Base-by-base conservation (phyloP, 108 stramenopile genomes). In the Skeletonema tropicum region DNA sequence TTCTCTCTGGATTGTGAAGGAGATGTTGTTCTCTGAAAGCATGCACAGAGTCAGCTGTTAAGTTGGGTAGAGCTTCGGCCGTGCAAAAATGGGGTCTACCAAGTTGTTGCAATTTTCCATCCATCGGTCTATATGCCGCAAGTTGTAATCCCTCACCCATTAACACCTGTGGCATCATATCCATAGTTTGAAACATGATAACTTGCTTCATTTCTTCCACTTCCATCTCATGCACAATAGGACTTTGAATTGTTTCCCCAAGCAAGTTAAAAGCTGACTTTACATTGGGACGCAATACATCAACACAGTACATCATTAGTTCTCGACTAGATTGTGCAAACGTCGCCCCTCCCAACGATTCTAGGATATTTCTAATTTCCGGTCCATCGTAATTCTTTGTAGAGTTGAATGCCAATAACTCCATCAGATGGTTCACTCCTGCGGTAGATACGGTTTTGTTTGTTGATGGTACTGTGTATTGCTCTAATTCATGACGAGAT, bases 251-350 rank as follows among this genome's bases (percentile, higher is more conserved):
- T 13, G 88, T 88, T 57, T 97, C 89, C 15, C 82, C 72, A 25
- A 97, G 60, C 57, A 98, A 70, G 14, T 90, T 82, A 67, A 96
- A 84, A n/a, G 94, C 97, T 35, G 76, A 46, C 19, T 81, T 69
- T 6, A 92, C 87, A 73, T 96, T 95, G 19, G 96, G 94, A n/a
- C 96, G 81, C 35, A 98, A 68, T 3, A 97, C 86, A 74, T 98
- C 98, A 67, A 97, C 87, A 69, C 94, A 97, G 62, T 95, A 93
- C 58, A 98, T 74, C 41, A 96, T 89, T 71, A 97, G 96, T 75
- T 99, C 98, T 19, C 97, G 71, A 23, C 85, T 80, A 10, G 92
- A 89, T 59, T 86, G 89, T 57, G 90, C 96, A 65, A 96, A 94
- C 38, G 89, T 76, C 23, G 87, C 84, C 13, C 79, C 92, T 13